Base-by-base conservation (phyloP, 2,329 filamentous ascomycete genomes). In the Hirsutella rhossiliensis region DNA sequence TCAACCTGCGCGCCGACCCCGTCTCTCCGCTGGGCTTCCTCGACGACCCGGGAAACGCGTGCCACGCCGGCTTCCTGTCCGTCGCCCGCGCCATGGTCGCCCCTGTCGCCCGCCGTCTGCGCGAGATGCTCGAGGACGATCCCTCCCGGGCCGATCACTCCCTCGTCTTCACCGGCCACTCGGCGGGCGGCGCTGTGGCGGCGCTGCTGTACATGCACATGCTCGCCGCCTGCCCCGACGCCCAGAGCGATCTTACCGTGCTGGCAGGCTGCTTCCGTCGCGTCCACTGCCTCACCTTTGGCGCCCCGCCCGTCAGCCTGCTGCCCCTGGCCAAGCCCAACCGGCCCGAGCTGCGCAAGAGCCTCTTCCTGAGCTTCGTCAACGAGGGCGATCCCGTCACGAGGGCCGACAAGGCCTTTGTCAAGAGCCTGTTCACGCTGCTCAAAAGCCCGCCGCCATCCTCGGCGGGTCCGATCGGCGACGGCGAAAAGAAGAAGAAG, bases 331-430 rank as follows among this genome's bases (percentile, higher is more conserved):
- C 69, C 27, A 83, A 76, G 50, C 80, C 83, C 0, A 53, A 69
- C 5, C 61, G 60, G 2, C 57, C 61, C 0, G 60, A 67, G 12
- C 60, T 75, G 19, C 62, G 69, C 27, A 87, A 84, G 56, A 87
- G 79, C 45, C 58, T 90, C 5, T 94, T 94, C 58, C 72, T 87
- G 43, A 78, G 75, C 37, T 87, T 94, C 56, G 70, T 89, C 54
- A 95, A 94, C 56, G 87, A 94, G 59, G 87, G 87, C 4, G 88
- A 94, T 51, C 86, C 85, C 0, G 84, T 94, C 0, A 72, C 77
- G 0, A 68, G 87, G 27, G 86, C 86, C 0, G 87, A 94, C 56
- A 84, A 79, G 60, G 73, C 77, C 0, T 90, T 94, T 53, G 70
- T 94, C 15, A 75, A 74, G 49, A 84, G 78, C 30, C 67, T 94